Percentiles rank a stretch among this genome's conserved stretches.
phyloP scores from a whole-genome alignment of 2,329 filamentous ascomycete genomes.

The Colletotrichum godetiae region DNA sequence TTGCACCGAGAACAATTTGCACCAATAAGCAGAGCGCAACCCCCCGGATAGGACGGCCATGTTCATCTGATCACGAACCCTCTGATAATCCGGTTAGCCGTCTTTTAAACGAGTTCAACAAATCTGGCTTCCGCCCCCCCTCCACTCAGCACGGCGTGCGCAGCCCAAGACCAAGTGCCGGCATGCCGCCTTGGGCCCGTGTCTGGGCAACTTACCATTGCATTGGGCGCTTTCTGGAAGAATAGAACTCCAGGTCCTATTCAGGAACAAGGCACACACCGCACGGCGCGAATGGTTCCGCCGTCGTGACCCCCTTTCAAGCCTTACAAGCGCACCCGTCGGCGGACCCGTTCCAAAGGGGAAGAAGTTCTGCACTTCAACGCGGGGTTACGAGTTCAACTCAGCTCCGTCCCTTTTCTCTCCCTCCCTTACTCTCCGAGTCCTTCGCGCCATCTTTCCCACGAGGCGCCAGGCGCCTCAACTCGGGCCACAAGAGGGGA shows the following conservation, averaged over 20 bases:
- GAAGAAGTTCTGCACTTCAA: not conserved
- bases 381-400: not conserved
- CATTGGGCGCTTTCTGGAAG: not conserved
- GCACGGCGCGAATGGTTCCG: not conserved
- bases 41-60: not conserved
- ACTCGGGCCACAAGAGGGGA: not conserved
- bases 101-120: not conserved
- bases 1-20: constrained; percentile 10
- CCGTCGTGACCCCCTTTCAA: not conserved
- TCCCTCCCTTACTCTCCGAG: not conserved
- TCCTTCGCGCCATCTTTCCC: not conserved
- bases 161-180: not conserved
- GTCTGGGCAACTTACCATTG: not conserved
- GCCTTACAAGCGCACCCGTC: not conserved
- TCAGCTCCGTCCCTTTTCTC: not conserved
- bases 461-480: not conserved
- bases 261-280: not conserved
- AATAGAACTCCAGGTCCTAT: too few species aligned
- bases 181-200: not conserved
- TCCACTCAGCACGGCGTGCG: not conserved
- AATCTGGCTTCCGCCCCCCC: too few species aligned
- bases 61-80: constrained; percentile 28
- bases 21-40: constrained; percentile 2
- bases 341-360: not conserved
- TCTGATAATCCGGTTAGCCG: not conserved